phyloP scores from a whole-genome alignment of 139 green algal species.

The Micractinium conductrix region DNA sequence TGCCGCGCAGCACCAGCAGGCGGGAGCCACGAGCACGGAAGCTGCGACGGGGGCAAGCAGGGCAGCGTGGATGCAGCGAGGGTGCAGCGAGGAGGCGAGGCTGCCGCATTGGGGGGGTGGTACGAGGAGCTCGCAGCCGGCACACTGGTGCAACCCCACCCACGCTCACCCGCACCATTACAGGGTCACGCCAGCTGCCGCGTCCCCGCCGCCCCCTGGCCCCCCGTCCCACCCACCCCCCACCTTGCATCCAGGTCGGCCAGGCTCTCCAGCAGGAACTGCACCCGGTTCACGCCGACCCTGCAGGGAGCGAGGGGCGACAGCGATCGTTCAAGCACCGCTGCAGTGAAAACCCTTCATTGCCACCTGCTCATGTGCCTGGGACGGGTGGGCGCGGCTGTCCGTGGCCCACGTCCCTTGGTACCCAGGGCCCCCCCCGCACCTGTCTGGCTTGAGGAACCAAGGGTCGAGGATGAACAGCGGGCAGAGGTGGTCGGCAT shows the following conservation, averaged over 20 bases:
- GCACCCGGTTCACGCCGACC: conserved; percentile 82
- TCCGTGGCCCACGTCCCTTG: too few relatives aligned
- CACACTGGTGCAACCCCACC: too few relatives aligned
- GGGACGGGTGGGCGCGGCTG: too few relatives aligned
- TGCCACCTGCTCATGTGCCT: too few relatives aligned
- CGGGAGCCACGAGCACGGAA: conserved; percentile 63
- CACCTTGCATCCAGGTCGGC: conserved; percentile 77
- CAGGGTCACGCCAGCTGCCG: background rate
- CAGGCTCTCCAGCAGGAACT: conserved; percentile 89
- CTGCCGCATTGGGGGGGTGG: background rate
- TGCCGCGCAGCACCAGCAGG: conserved; percentile 80
- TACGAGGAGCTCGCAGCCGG: background rate
- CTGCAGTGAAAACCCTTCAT: background rate
- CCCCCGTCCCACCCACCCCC: background rate
- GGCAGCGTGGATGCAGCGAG: too few relatives aligned
- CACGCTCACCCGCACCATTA: too few relatives aligned
- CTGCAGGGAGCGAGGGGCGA: conserved; percentile 34
- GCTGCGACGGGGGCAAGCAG: too few relatives aligned
- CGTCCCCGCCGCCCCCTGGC: background rate
- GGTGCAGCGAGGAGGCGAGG: background rate
- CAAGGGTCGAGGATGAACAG: conserved; percentile 89
- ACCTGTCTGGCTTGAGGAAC: conserved; percentile 65
- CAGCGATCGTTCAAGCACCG: too few relatives aligned
- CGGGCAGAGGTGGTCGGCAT: conserved; percentile 68
- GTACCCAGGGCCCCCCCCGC: too few relatives aligned